Conservation (phyloP, 1,139 yeast genomes). For the Zygosaccharomyces pseudobailii region DNA sequence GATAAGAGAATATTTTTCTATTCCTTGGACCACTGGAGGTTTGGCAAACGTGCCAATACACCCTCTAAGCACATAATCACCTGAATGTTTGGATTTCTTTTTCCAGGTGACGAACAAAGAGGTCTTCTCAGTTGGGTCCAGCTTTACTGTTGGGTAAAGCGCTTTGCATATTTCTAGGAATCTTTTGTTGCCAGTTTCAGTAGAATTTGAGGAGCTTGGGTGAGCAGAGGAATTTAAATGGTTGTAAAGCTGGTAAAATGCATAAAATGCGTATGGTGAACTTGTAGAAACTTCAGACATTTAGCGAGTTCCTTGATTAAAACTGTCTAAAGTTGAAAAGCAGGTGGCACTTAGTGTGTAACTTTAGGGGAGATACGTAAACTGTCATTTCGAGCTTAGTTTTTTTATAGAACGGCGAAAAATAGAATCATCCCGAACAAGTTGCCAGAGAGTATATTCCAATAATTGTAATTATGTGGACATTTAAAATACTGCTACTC, state of each 20-base stretch:
- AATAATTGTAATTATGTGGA: slow-evolving; percentile 1
- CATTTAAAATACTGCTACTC: slow-evolving; percentile 4
- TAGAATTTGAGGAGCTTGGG: not conserved
- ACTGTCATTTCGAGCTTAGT: too few species aligned
- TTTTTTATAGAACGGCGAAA: too few species aligned
- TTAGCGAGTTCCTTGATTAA: too few species aligned
- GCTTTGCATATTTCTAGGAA: slow-evolving; percentile 15
- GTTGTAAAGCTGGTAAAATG: slow-evolving; percentile 29
- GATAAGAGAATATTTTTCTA: slow-evolving; percentile 55
- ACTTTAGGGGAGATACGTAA: not conserved
- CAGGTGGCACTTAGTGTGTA: not conserved
- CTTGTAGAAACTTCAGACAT: not conserved
- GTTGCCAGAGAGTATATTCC: too few species aligned
- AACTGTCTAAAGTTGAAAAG: too few species aligned
- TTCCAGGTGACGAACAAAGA: slow-evolving; percentile 92
- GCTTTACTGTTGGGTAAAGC: slow-evolving; percentile 17
- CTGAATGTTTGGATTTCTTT: slow-evolving; percentile 31
- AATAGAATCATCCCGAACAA: too few species aligned
- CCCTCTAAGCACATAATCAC: slow-evolving; percentile 56
- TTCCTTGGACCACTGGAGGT: slow-evolving; percentile 49
- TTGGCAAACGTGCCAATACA: slow-evolving; percentile 84
- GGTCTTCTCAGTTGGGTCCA: slow-evolving; percentile 25
- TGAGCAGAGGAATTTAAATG: not conserved
- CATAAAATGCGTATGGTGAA: slow-evolving; percentile 33
- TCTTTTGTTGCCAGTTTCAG: not conserved